phyloP scores from a whole-genome alignment of 345 rosid genomes.

The Camelina laxa region DNA sequence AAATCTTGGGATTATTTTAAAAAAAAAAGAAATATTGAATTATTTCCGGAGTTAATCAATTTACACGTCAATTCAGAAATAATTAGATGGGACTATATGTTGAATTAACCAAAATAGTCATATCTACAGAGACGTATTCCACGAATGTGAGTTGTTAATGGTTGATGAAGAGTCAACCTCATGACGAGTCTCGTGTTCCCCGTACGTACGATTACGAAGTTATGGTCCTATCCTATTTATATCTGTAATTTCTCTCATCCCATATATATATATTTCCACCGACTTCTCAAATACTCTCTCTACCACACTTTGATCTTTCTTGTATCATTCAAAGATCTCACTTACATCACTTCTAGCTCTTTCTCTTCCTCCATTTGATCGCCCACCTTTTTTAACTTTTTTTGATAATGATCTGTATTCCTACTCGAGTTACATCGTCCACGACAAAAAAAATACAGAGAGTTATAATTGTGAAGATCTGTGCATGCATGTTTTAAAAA shows the following conservation, averaged over 20 bases:
- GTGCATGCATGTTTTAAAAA: constrained; percentile 12
- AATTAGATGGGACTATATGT: constrained; percentile 8
- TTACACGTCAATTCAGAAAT: constrained; percentile 1
- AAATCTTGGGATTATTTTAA: background rate
- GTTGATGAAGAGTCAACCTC: constrained; percentile 46
- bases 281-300: constrained; percentile 41
- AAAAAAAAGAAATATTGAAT: too few relatives aligned
- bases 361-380: background rate
- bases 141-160: constrained; percentile 44
- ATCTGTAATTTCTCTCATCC: background rate
- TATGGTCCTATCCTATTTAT: constrained; percentile 30
- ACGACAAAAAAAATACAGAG: constrained; percentile 30
- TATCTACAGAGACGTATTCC: constrained; percentile 34
- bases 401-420: constrained; percentile 17
- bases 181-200: constrained; percentile 33
- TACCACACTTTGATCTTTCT: constrained; percentile 42
- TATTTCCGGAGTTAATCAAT: background rate
- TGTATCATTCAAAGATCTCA: constrained; percentile 45
- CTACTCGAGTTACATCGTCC: constrained; percentile 28
- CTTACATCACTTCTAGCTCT: constrained; percentile 32
- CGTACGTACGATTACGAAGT: constrained; percentile 41
- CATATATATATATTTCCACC: constrained; percentile 31
- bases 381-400: constrained; percentile 30
- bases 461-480: constrained; percentile 32
- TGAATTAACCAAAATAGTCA: constrained; percentile 23